These are phyloP conservation scores for Kwoniella botswanensis DNA, from an alignment of 768 basidiomycete species.

Conservation along the genomic window DNA sequence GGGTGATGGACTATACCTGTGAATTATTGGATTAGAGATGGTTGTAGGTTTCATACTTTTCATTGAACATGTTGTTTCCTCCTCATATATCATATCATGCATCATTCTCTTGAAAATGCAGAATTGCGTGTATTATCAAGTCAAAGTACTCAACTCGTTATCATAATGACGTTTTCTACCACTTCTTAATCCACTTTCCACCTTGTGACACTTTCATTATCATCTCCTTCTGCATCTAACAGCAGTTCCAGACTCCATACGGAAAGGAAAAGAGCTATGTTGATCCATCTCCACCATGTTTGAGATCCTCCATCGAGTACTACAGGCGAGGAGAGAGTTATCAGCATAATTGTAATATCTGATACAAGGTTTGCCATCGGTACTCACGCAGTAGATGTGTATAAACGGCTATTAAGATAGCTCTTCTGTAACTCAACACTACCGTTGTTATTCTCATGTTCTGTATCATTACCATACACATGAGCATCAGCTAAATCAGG, in stretches of 20 bases:
- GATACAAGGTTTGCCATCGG: background rate
- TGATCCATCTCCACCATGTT: constrained; percentile 58
- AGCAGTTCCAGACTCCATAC: constrained; percentile 57
- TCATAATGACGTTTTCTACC: no score
- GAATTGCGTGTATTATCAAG: background rate
- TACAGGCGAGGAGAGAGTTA: constrained; percentile 16
- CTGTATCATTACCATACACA: constrained; percentile 10
- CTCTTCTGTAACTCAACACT: constrained; percentile 55
- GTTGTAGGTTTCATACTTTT: background rate
- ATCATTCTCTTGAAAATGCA: background rate
- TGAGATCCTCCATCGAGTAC: constrained; percentile 57
- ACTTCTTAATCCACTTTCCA: constrained; percentile 54
- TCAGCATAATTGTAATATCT: background rate
- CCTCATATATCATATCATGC: background rate
- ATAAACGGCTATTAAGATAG: constrained; percentile 58
- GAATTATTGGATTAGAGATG: background rate
- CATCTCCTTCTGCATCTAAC: constrained; percentile 55
- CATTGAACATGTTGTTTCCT: constrained; percentile 6
- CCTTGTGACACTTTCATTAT: constrained; percentile 50
- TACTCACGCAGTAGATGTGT: constrained; percentile 57
- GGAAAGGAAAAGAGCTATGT: constrained; percentile 49
- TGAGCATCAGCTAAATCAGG: background rate
- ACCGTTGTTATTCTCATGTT: constrained; percentile 57
- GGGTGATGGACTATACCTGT: background rate
- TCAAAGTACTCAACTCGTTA: no score